phyloP scores from a whole-genome alignment of 2,329 filamentous ascomycete species.

The Camptophora hylomeconis region DNA sequence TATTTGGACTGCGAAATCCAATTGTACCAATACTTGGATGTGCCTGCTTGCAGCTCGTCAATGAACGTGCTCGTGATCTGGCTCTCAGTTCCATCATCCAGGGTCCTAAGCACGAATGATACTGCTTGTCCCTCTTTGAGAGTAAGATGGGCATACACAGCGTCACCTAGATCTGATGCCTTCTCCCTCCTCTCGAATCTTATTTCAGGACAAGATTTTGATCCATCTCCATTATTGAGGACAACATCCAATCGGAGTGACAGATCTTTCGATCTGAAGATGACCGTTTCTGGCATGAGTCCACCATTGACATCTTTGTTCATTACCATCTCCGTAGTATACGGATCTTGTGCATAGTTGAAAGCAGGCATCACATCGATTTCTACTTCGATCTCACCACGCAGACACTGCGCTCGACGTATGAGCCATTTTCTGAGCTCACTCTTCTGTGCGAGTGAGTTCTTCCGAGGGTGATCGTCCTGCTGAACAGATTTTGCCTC shows the following conservation, averaged over 20 bases:
- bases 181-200: too few relatives aligned
- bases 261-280: too few relatives aligned
- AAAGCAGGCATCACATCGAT: constrained; percentile 62
- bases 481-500: too few relatives aligned
- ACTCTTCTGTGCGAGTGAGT: too few relatives aligned
- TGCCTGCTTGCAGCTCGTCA: constrained; percentile 44
- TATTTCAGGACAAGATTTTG: too few relatives aligned
- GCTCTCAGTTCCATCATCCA: too few relatives aligned
- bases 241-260: too few relatives aligned
- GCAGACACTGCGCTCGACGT: constrained; percentile 58
- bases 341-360: constrained; percentile 52
- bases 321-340: constrained; percentile 37
- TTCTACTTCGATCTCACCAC: constrained; percentile 51
- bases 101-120: too few relatives aligned
- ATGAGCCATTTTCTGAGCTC: constrained; percentile 35
- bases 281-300: constrained; percentile 9
- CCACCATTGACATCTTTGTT: constrained; percentile 7
- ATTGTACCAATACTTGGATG: constrained; percentile 58
- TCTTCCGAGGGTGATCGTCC: too few relatives aligned
- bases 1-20: constrained; percentile 62
- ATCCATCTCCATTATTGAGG: constrained; percentile 1
- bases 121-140: constrained; percentile 12
- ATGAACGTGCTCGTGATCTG: constrained; percentile 10
- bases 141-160: constrained; percentile 7
- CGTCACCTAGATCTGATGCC: too few relatives aligned